A percentile compares a stretch with the other conserved stretches of the same genome.
phyloP scores from a whole-genome alignment of 2,329 filamentous ascomycete genomes.

The Colletotrichum cereale region DNA sequence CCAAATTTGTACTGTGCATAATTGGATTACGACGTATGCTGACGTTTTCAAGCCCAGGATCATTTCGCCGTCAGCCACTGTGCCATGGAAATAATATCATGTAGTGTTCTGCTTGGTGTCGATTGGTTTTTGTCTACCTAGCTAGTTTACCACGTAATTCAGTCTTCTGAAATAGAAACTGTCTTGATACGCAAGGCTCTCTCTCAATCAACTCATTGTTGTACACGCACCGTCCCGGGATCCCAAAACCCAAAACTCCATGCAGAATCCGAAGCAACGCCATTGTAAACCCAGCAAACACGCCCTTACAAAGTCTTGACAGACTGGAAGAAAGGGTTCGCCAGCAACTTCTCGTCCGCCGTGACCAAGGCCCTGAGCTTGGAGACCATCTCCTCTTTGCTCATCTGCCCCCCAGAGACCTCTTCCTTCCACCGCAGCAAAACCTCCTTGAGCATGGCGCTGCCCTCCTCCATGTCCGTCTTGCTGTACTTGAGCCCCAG shows the following conservation, averaged over 20 bases:
- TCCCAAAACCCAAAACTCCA: slow-evolving; percentile 16
- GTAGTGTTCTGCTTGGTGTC: background rate
- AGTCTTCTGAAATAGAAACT: background rate
- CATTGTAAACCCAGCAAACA: background rate
- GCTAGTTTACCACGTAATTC: background rate
- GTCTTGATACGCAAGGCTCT: background rate
- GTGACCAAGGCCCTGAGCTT: slow-evolving; percentile 84
- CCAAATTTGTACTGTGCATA: background rate
- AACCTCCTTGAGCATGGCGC: slow-evolving; percentile 84
- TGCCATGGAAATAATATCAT: background rate
- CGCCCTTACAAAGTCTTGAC: slow-evolving; percentile 64
- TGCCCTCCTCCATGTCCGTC: slow-evolving; percentile 91
- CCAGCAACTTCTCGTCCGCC: slow-evolving; percentile 73
- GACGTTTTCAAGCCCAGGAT: background rate
- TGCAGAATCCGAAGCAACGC: background rate
- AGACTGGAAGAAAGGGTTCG: slow-evolving; percentile 79
- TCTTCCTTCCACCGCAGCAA: slow-evolving; percentile 89
- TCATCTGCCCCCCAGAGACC: slow-evolving; percentile 70
- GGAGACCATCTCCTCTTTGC: slow-evolving; percentile 80
- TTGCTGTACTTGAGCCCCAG: slow-evolving; percentile 75
- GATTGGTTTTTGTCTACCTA: background rate
- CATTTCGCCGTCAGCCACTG: background rate
- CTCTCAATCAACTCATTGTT: slow-evolving; percentile 10
- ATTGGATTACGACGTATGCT: background rate
- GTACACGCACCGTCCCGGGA: background rate